Conservation (phyloP, 2,329 filamentous ascomycete species). For the Chaetomiaceae sp. region DNA sequence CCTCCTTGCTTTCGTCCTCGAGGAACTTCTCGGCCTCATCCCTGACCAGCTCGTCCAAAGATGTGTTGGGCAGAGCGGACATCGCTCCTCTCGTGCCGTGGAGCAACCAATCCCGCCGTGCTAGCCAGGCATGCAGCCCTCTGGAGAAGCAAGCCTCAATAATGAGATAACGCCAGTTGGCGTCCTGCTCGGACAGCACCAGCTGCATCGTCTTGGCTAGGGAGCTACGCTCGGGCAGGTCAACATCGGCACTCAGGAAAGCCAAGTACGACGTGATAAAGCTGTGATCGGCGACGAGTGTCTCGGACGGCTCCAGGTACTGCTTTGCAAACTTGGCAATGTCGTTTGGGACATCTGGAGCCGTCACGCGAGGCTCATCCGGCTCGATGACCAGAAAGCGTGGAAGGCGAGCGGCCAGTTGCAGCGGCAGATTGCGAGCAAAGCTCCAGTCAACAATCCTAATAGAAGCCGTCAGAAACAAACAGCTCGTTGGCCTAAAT, state of each 20-base stretch:
- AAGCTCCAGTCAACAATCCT: background rate
- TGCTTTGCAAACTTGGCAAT: background rate
- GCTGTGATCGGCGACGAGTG: background rate
- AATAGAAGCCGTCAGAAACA: background rate
- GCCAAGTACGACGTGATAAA: background rate
- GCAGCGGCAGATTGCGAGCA: background rate
- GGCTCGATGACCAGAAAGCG: background rate
- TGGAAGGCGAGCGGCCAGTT: background rate
- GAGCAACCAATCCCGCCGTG: background rate
- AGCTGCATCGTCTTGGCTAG: background rate
- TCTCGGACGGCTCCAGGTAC: background rate
- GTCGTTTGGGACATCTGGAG: background rate
- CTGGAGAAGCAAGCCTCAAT: constrained; percentile 1
- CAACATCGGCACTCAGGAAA: background rate
- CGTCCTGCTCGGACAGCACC: background rate
- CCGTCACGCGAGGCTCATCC: background rate
- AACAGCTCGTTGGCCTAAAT: too few relatives aligned
- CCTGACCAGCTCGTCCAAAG: background rate
- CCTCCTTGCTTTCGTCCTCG: too few relatives aligned
- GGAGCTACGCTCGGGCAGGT: background rate
- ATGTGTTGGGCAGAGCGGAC: background rate
- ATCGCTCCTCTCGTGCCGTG: background rate
- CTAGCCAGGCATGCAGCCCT: background rate
- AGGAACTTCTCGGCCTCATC: background rate
- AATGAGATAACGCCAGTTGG: background rate